A percentile compares a stretch with the other conserved stretches of the same genome.
Evolutionary conservation across 139 green algal genomes (phyloP).

Genomic region (Pleodorina starrii): DNA sequence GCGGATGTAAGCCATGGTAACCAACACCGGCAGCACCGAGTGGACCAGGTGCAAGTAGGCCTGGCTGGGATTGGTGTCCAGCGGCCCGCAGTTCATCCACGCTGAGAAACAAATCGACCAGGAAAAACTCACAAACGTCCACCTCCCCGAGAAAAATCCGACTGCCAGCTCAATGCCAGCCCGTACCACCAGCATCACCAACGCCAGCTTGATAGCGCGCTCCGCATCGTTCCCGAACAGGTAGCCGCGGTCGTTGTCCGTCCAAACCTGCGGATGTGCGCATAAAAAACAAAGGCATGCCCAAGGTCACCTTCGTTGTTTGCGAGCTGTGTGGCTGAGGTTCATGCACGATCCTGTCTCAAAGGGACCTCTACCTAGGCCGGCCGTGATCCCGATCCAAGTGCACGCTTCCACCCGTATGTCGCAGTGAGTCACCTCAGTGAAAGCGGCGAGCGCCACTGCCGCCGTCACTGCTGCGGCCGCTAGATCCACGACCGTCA

Average conservation of each 20-base stretch:
- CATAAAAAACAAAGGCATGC: background rate
- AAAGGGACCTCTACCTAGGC: no score
- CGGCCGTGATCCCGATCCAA: no score
- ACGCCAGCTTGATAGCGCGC: background rate
- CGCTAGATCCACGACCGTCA: background rate
- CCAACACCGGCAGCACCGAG: background rate
- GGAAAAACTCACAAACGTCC: background rate
- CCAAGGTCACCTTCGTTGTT: background rate
- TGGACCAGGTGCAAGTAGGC: background rate
- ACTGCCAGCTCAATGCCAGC: background rate
- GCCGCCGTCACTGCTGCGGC: background rate
- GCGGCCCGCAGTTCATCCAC: background rate
- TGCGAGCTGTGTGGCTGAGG: no score
- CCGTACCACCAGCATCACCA: background rate
- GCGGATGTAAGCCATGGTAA: background rate
- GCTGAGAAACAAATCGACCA: background rate
- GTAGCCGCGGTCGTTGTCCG: background rate
- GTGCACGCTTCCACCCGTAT: no score
- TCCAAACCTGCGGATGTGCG: conserved; percentile 6
- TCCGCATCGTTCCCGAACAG: background rate
- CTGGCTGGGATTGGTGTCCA: background rate
- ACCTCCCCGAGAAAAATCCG: background rate
- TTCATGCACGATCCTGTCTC: background rate
- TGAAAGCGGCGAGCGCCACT: background rate
- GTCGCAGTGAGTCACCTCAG: background rate